These are phyloP conservation scores for Aspergillus sp. DNA, from an alignment of 2,329 filamentous ascomycete genomes.

Conservation along the genomic window DNA sequence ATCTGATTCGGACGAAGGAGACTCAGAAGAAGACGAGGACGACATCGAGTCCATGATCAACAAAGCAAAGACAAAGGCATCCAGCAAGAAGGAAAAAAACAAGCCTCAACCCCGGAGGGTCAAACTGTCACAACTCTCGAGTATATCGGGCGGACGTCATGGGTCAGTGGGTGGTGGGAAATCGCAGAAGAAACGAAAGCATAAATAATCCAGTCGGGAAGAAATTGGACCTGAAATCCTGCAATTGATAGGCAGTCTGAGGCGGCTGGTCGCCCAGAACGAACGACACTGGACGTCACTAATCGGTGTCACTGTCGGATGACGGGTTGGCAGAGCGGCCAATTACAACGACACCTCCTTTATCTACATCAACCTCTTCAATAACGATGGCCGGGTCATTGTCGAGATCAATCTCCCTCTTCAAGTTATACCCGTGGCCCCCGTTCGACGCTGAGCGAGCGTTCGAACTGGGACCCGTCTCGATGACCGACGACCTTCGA, in stretches of 20 bases:
- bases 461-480: no score
- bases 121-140: constrained; percentile 24
- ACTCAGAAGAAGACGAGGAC: constrained; percentile 11
- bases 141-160: constrained; percentile 30
- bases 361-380: constrained; percentile 5
- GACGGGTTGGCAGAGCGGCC: background rate
- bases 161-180: constrained; percentile 10
- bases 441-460: no score
- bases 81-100: constrained; percentile 15
- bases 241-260: no score
- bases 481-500: constrained; percentile 6
- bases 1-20: constrained; percentile 3
- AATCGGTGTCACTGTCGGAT: background rate
- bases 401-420: background rate
- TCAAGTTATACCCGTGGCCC: no score
- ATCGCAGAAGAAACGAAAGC: constrained; percentile 25
- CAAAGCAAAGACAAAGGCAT: constrained; percentile 16
- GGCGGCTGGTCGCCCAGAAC: no score
- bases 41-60: constrained; percentile 17
- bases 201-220: constrained; percentile 13
- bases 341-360: constrained; percentile 8
- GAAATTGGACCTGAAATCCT: no score
- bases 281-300: background rate
- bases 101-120: constrained; percentile 9
- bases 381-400: background rate